Evolutionary conservation across 352 stramenopile genomes (phyloP).

Genomic region (Pythium grandisporangium): DNA sequence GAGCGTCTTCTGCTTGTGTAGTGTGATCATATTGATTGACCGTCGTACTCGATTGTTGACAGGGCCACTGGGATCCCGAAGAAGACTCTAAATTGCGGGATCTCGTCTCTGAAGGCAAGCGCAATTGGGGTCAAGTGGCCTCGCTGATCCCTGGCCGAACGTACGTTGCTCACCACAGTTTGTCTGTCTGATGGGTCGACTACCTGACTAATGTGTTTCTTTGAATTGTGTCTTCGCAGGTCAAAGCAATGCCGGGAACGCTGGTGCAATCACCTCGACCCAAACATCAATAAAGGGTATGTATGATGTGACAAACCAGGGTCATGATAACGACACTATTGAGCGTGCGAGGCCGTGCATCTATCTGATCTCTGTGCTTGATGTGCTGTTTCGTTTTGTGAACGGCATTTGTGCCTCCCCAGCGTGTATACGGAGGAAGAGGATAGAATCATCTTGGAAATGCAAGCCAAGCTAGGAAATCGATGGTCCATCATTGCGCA

Average conservation of each 20-base stretch:
- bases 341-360: too few species aligned
- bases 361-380: not conserved
- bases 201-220: too few species aligned
- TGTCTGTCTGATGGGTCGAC: not conserved
- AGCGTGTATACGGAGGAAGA: conserved; percentile 87
- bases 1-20: too few species aligned
- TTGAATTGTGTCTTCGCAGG: too few species aligned
- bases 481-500: conserved; percentile 91
- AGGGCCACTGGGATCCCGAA: conserved; percentile 89
- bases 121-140: conserved; percentile 87
- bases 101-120: conserved; percentile 79
- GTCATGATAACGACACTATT: too few species aligned
- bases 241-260: conserved; percentile 91
- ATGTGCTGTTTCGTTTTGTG: too few species aligned
- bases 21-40: conserved; percentile 1
- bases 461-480: conserved; percentile 89
- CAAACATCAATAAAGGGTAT: conserved; percentile 90
- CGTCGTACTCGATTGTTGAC: not conserved
- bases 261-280: conserved; percentile 90
- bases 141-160: conserved; percentile 75
- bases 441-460: conserved; percentile 89
- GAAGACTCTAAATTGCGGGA: conserved; percentile 83
- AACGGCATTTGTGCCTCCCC: too few species aligned
- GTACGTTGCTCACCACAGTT: conserved; percentile 19
- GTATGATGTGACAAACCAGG: conserved; percentile 7